Evolutionary conservation across 371 early-diverging fungal species (phyloP), one percentile per base, ranked within the genome.

Genomic region (Coemansia sp.): DNA sequence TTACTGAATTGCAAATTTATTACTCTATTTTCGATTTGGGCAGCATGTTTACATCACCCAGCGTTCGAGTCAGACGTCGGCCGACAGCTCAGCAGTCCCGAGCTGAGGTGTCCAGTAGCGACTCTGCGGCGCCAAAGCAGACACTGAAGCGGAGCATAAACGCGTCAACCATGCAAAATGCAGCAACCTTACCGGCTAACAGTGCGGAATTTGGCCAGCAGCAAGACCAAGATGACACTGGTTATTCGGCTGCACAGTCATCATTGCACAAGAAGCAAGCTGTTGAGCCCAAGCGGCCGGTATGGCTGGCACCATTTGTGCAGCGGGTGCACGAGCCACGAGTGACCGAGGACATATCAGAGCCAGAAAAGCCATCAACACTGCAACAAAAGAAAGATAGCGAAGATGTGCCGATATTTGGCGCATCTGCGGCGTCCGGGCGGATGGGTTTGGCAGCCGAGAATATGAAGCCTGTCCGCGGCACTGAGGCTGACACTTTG

Each of bases 41-140:
- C 39, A 34, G 40, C 40, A 71, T 71, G 71, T 71, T 71, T 22
- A 63, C 59, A 3, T 62, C 71, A 50, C 69, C 71, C 3, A 71
- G 68, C 18, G 71, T 68, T 26, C 54, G 69, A 16, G 59, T 63
- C 62, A 42, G 64, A 47, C 72, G 68, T 27, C 59, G 69, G 22
- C 59, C 22, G 51, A 22, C 40, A 34, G 39, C 55, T 2, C 29
- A 52, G 37, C 61, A 22, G 37, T 31, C 39, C 4, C 26, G 18
- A 61, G 63, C 59, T 40, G 40, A 34, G 8, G 66, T 14, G 31
- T 26, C 18, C 16, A n/a, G 13, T 39, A 13, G 52, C 62, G 52
- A 51, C 24, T 13, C n/a, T 18, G 52, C 39, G 24, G 24, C 39
- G 24, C 11, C 52, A n/a, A 14, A 34, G 52, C 62, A 34, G 24